Evolutionary conservation across 768 basidiomycete species (phyloP).

Genomic region (Podaxis sp.): DNA sequence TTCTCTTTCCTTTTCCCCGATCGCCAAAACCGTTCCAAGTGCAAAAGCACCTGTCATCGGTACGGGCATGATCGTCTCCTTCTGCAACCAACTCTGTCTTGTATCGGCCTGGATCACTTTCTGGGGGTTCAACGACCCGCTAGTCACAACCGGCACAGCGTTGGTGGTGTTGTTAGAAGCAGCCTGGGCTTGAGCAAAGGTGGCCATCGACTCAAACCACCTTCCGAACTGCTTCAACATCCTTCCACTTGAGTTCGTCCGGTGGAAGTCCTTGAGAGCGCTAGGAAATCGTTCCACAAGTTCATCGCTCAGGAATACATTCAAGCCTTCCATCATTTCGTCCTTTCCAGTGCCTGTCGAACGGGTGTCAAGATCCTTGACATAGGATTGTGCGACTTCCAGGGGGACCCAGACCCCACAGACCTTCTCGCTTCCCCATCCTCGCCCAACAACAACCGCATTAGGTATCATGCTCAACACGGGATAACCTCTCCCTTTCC

Average conservation of each 20-base stretch:
- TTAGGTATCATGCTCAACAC: conserved; percentile 39
- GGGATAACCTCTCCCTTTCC: conserved; percentile 23
- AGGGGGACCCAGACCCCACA: conserved; percentile 74
- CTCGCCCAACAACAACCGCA: conserved; percentile 49
- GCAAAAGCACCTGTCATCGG: conserved; percentile 13
- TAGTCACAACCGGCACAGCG: conserved; percentile 10
- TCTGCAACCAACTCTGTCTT: conserved; percentile 15
- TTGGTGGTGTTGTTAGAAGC: conserved; percentile 17
- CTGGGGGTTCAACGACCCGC: conserved; percentile 10
- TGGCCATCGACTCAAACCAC: conserved; percentile 54
- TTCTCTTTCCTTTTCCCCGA: conserved; percentile 9
- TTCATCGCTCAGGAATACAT: conserved; percentile 59
- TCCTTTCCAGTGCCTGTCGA: conserved; percentile 16
- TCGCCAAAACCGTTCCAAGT: conserved; percentile 11
- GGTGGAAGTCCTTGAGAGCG: conserved; percentile 57
- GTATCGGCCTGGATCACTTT: conserved; percentile 22
- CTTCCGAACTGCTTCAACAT: conserved; percentile 61
- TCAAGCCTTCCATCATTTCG: conserved; percentile 33
- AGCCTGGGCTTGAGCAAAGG: conserved; percentile 29
- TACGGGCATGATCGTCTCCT: conserved; percentile 12
- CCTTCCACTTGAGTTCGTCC: conserved; percentile 43
- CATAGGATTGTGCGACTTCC: conserved; percentile 48
- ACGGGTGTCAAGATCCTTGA: conserved; percentile 42
- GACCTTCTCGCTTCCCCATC: conserved; percentile 52
- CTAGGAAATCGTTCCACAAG: conserved; percentile 63